Conservation (phyloP, 352 stramenopile genomes). For the Globisporangium nodosum region DNA sequence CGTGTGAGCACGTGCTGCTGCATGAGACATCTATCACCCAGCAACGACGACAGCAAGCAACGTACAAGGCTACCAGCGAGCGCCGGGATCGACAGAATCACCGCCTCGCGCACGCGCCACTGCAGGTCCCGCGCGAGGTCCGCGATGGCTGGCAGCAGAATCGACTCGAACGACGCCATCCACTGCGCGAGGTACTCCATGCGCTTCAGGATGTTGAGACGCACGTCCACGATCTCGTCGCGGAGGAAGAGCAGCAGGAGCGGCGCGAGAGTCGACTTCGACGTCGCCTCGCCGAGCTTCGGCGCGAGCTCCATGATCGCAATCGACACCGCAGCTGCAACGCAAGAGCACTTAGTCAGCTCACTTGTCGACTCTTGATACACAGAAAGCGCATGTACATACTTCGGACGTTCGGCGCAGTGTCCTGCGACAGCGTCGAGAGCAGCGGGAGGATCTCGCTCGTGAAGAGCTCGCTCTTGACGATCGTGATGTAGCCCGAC, state of each 20-base stretch:
- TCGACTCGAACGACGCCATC: constrained; percentile 85
- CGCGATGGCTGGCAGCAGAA: constrained; percentile 81
- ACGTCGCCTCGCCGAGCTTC: constrained; percentile 88
- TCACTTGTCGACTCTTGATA: too few species aligned
- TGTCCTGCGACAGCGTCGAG: constrained; percentile 89
- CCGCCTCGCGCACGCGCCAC: constrained; percentile 92
- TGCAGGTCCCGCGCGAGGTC: constrained; percentile 91
- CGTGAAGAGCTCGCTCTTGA: constrained; percentile 88
- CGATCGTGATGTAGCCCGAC: constrained; percentile 89
- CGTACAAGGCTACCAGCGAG: constrained; percentile 87
- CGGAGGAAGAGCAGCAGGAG: constrained; percentile 76
- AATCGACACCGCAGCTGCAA: constrained; percentile 69
- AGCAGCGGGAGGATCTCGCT: constrained; percentile 88
- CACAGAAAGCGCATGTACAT: constrained; percentile 18
- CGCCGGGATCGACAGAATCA: constrained; percentile 87
- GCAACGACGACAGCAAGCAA: constrained; percentile 3
- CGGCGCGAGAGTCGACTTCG: constrained; percentile 79
- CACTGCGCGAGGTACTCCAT: constrained; percentile 88
- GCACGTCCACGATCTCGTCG: constrained; percentile 91
- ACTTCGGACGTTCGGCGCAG: constrained; percentile 84
- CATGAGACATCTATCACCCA: too few species aligned
- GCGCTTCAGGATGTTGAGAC: constrained; percentile 93
- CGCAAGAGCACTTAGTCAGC: too few species aligned
- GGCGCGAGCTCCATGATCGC: constrained; percentile 91
- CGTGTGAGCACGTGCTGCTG: too few species aligned